Evolutionary conservation across 2,329 filamentous ascomycete species (phyloP).

Genomic region (Penicillium hordei): DNA sequence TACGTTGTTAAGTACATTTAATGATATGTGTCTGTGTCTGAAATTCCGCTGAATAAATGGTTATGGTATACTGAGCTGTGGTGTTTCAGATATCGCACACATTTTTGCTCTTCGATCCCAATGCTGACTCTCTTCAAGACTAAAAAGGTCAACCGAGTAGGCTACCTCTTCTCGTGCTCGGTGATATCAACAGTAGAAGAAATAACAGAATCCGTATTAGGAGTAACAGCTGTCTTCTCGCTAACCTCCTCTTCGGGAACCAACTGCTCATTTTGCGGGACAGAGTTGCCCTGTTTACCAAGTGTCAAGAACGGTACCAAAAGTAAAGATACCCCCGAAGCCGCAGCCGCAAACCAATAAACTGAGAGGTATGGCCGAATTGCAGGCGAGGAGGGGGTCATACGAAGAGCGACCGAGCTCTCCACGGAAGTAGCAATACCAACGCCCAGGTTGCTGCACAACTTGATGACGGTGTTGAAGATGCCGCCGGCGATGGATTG

Average conservation of each 20-base stretch:
- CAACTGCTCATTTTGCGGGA: neutral
- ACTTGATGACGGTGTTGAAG: conserved; percentile 64
- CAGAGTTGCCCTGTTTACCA: conserved; percentile 28
- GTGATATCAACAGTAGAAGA: conserved; percentile 1
- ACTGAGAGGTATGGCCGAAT: conserved; percentile 32
- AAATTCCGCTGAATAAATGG: neutral
- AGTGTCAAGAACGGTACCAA: conserved; percentile 33
- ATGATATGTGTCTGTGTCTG: neutral
- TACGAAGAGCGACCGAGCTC: conserved; percentile 21
- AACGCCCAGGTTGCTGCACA: conserved; percentile 60
- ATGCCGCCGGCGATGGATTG: conserved; percentile 67
- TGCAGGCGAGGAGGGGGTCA: conserved; percentile 16
- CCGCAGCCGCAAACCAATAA: conserved; percentile 33
- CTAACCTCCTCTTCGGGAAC: neutral
- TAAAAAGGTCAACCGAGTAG: neutral
- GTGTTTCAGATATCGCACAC: neutral
- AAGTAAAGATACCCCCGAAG: conserved; percentile 27
- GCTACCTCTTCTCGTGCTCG: neutral
- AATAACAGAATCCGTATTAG: neutral
- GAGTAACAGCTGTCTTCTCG: conserved; percentile 3
- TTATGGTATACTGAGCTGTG: neutral
- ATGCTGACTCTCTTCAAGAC: neutral
- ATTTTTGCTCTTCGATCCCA: neutral
- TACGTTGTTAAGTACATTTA: neutral
- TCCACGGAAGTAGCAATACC: conserved; percentile 55